Base-by-base conservation (phyloP, 495 filamentous ascomycete species). In the Hyphodiscus hymeniophilus region DNA sequence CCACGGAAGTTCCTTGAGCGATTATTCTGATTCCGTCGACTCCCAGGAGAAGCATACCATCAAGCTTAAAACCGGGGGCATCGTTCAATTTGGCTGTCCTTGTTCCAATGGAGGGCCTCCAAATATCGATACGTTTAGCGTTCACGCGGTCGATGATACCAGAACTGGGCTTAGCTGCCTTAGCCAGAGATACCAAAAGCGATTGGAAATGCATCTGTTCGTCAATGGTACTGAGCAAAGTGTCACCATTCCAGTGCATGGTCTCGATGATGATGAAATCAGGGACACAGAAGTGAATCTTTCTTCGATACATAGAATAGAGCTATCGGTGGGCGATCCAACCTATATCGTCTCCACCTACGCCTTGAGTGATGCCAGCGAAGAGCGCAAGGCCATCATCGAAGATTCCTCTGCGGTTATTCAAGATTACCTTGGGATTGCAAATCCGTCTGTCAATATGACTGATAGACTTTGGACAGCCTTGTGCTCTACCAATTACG, bases 41-140 rank as follows among this genome's bases (percentile, higher is more conserved):
- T 20, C 10, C 18, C 8, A 11, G 12, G 39, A 51, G 26, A 22
- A 18, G 13, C 23, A 49, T 17, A 44, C 16, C 8, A 21, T 51
- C 20, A 45, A 28, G 24, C n/a, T 51, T 13, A 39, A 26, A 23
- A 39, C 18, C 33, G 49, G 49, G 8, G 49, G 49, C 1, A 21
- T 13, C 15, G 26, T 51, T 15, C 34, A 35, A 17, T 45, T 51
- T 24, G 49, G 49, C 2, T 51, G 49, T 21, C 33, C 42, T 23
- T 51, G 49, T n/a, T 45, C 49, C 22, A 51, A 51, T 40, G 40
- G 39, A 31, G 41, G 40, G 3, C 38, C 47, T 17, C 41, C 47
- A 23, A 24, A 31, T 36, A n/a, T 7, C 8, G 47, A 45, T 24
- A 33, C 28, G 1, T 39, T 50, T 17, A 15, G 21, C 0, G 2